Conservation (phyloP, 2,329 filamentous ascomycete species). For the Teratosphaeria destructans region DNA sequence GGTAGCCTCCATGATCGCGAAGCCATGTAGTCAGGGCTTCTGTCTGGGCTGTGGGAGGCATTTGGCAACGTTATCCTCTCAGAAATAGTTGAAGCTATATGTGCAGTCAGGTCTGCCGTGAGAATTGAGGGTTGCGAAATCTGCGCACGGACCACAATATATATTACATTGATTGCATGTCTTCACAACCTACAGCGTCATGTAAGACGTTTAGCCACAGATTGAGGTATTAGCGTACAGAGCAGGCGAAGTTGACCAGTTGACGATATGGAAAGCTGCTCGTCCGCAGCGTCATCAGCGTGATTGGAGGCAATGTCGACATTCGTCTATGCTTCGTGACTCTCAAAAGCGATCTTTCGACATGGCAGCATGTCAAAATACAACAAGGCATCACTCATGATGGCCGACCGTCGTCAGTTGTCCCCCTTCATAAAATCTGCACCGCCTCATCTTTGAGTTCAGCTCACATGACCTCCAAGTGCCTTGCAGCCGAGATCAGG, state of each 20-base stretch:
- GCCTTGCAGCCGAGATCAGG: not conserved
- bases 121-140: not conserved
- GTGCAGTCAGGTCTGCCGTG: not conserved
- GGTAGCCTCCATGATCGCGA: not conserved
- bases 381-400: too few species aligned
- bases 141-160: not conserved
- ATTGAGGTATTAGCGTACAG: not conserved
- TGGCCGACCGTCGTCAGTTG: too few species aligned
- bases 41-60: conserved; percentile 6
- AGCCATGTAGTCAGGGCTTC: conserved; percentile 22
- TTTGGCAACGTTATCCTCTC: not conserved
- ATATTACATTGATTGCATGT: not conserved
- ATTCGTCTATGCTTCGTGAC: not conserved
- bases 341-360: not conserved
- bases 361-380: too few species aligned
- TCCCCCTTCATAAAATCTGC: too few species aligned
- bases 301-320: not conserved
- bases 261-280: not conserved
- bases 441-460: not conserved
- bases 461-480: not conserved
- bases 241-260: not conserved
- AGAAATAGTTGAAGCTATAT: not conserved
- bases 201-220: not conserved
- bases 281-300: not conserved
- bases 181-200: not conserved